Evolutionary conservation across 225 moss, liverwort and hornwort species (phyloP).

Genomic region (Marchantia polymorpha): DNA sequence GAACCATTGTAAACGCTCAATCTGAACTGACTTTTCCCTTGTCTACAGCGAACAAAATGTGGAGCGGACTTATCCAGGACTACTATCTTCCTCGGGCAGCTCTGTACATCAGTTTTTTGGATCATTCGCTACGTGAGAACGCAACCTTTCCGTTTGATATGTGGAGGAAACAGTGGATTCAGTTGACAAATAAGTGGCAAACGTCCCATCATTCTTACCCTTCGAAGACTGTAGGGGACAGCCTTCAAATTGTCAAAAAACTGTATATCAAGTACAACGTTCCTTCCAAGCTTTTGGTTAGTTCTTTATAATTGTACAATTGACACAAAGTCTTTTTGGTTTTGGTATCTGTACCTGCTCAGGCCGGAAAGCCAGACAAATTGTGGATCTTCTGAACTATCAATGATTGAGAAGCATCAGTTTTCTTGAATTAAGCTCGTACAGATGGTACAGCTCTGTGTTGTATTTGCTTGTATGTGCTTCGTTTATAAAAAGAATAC

Average conservation of each 20-base stretch:
- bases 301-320: too few relatives aligned
- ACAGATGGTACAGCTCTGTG: too few relatives aligned
- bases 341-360: too few relatives aligned
- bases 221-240: slow-evolving; percentile 46
- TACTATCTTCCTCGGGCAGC: slow-evolving; percentile 79
- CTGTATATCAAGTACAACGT: slow-evolving; percentile 41
- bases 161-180: slow-evolving; percentile 83
- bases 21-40: neutral
- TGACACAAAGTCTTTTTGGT: too few relatives aligned
- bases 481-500: too few relatives aligned
- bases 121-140: slow-evolving; percentile 58
- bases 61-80: slow-evolving; percentile 82
- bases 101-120: slow-evolving; percentile 56
- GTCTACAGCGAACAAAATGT: slow-evolving; percentile 83
- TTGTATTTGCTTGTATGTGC: too few relatives aligned
- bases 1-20: neutral
- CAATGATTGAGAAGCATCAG: too few relatives aligned
- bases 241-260: slow-evolving; percentile 41
- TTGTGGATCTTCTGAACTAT: too few relatives aligned
- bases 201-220: slow-evolving; percentile 54
- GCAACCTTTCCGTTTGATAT: slow-evolving; percentile 58
- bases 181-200: slow-evolving; percentile 76
- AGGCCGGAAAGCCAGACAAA: too few relatives aligned
- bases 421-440: too few relatives aligned
- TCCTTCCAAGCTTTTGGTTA: neutral